These are phyloP conservation scores for Microstroma glucosiphilum DNA, from an alignment of 1,284 basidiomycete genomes.

Conservation along the genomic window DNA sequence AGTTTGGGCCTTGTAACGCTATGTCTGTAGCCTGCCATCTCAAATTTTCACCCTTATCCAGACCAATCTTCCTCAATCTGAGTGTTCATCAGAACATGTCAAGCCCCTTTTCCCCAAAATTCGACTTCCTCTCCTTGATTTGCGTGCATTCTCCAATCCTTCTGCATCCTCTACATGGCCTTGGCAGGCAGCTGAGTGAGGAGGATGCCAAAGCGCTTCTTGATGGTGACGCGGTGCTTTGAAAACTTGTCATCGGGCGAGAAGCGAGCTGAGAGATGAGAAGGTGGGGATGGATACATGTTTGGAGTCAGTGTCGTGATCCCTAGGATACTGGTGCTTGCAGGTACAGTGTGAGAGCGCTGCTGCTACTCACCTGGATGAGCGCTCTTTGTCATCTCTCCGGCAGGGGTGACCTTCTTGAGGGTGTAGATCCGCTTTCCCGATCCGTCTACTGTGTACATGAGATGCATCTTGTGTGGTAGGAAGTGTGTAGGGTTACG, in stretches of 20 bases:
- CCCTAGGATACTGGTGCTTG: not conserved
- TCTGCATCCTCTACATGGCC: constrained; percentile 26
- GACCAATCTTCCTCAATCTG: too few relatives aligned
- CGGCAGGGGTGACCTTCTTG: constrained; percentile 42
- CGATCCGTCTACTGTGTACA: constrained; percentile 42
- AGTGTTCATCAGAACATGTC: too few relatives aligned
- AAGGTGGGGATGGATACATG: not conserved
- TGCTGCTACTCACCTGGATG: constrained; percentile 37
- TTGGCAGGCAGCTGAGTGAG: constrained; percentile 39
- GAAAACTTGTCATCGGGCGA: constrained; percentile 51
- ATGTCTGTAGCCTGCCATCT: too few relatives aligned
- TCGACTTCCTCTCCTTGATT: too few relatives aligned
- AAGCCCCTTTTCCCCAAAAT: too few relatives aligned
- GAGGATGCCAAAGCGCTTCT: constrained; percentile 46
- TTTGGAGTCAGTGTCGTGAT: not conserved
- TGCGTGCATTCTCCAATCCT: too few relatives aligned
- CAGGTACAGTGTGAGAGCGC: not conserved
- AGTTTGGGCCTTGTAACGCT: too few relatives aligned
- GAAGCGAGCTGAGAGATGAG: constrained; percentile 38
- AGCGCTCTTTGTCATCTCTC: constrained; percentile 43
- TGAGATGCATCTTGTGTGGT: constrained; percentile 46
- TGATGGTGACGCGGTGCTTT: constrained; percentile 47
- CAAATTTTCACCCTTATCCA: too few relatives aligned
- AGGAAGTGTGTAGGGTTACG: not conserved
- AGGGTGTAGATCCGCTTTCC: constrained; percentile 44